Conservation (phyloP, 2,329 filamentous ascomycete species). For the Aspergillus oerlinghausenensis region DNA sequence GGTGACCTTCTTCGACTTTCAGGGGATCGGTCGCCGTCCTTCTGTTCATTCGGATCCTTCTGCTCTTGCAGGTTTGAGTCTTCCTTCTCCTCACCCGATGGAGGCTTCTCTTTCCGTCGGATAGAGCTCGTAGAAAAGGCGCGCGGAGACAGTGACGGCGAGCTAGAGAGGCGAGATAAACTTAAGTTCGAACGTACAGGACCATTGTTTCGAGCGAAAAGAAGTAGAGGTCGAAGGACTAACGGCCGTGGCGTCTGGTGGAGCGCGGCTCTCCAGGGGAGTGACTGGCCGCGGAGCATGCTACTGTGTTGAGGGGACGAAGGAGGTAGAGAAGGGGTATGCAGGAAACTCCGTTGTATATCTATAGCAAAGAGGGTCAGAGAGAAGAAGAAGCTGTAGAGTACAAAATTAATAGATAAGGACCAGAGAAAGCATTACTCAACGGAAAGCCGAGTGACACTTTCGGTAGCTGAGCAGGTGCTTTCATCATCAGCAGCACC, state of each 20-base stretch:
- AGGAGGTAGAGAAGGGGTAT: constrained; percentile 7
- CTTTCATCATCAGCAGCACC: constrained; percentile 26
- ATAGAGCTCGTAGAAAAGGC: constrained; percentile 44
- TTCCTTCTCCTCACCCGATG: constrained; percentile 39
- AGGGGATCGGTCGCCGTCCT: constrained; percentile 42
- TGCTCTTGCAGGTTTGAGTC: constrained; percentile 25
- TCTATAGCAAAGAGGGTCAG: not conserved
- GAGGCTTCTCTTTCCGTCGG: constrained; percentile 54
- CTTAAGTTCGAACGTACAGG: constrained; percentile 23
- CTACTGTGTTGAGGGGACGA: constrained; percentile 26
- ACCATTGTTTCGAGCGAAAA: constrained; percentile 29
- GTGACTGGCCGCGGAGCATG: constrained; percentile 62
- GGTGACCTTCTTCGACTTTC: constrained; percentile 40
- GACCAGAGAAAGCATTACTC: constrained; percentile 3
- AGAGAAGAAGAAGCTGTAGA: not conserved
- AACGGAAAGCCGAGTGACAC: constrained; percentile 14
- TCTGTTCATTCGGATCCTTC: constrained; percentile 27
- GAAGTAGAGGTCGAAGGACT: constrained; percentile 28
- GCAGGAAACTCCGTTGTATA: constrained; percentile 5
- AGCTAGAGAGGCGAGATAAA: constrained; percentile 19
- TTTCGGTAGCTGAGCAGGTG: constrained; percentile 25
- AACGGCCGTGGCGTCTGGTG: constrained; percentile 45
- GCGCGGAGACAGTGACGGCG: constrained; percentile 29
- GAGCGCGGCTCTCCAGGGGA: constrained; percentile 62
- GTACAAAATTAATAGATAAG: not conserved